These are phyloP conservation scores for Candida caryicola DNA, from an alignment of 805 yeast genomes.

Conservation along the genomic window DNA sequence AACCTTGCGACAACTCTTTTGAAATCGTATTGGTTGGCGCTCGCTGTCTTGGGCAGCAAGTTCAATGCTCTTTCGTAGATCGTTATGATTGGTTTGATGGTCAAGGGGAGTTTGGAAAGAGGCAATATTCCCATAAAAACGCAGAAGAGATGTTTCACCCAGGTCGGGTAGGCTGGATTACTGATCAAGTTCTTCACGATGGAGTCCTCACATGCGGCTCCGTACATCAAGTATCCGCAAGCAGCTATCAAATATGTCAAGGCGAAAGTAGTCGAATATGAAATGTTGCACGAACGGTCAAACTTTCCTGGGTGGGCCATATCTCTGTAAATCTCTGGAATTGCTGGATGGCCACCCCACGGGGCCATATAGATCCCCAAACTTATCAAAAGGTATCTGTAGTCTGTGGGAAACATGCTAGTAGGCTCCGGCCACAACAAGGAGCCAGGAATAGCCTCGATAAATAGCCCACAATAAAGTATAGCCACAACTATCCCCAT, in stretches of 20 bases:
- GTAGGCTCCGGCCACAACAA: constrained; percentile 62
- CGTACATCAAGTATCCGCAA: constrained; percentile 64
- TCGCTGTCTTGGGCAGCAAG: constrained; percentile 3
- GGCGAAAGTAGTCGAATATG: constrained; percentile 58
- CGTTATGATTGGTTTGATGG: constrained; percentile 77
- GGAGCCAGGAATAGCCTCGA: constrained; percentile 70
- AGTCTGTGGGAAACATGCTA: constrained; percentile 58
- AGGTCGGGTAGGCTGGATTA: constrained; percentile 47
- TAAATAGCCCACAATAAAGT: constrained; percentile 60
- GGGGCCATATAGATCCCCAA: constrained; percentile 74
- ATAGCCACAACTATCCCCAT: constrained; percentile 60
- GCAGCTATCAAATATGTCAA: constrained; percentile 65
- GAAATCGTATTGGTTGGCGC: background rate
- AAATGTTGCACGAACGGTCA: constrained; percentile 48
- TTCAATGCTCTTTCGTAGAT: constrained; percentile 47
- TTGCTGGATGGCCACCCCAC: constrained; percentile 83
- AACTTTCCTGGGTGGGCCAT: constrained; percentile 66
- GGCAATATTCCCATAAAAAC: constrained; percentile 78
- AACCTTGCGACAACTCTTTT: constrained; percentile 25
- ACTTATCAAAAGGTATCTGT: constrained; percentile 52
- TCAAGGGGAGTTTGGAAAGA: constrained; percentile 77
- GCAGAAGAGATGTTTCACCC: constrained; percentile 52
- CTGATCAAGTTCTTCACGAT: constrained; percentile 48
- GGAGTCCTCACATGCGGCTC: constrained; percentile 47
- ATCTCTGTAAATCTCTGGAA: constrained; percentile 69